Conservation (phyloP, 352 stramenopile species). For the Thalassiosira oceanica region DNA sequence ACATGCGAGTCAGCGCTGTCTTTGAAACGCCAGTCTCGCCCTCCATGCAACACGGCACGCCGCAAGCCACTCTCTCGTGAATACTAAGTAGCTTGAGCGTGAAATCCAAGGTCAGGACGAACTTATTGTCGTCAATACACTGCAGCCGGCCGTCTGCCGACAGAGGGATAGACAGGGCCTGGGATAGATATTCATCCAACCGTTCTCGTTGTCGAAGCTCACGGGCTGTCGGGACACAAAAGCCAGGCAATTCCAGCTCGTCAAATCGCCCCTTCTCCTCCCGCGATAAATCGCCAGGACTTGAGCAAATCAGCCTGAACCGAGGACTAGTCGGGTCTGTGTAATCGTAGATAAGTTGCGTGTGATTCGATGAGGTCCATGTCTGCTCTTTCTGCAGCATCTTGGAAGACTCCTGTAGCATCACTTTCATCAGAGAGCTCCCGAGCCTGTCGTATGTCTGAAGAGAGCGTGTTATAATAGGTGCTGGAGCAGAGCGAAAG, state of each 20-base stretch:
- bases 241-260: conserved; percentile 43
- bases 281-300: conserved; percentile 28
- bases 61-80: conserved; percentile 54
- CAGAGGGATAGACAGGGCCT: conserved; percentile 47
- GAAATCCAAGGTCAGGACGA: conserved; percentile 65
- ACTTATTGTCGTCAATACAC: conserved; percentile 54
- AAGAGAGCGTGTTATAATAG: too few species aligned
- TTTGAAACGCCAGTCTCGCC: conserved; percentile 66
- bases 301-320: conserved; percentile 53
- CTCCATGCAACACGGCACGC: conserved; percentile 57
- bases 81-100: conserved; percentile 56
- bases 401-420: conserved; percentile 50
- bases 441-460: conserved; percentile 45
- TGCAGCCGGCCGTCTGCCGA: conserved; percentile 23
- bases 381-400: conserved; percentile 35
- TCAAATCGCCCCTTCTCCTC: conserved; percentile 18
- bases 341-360: conserved; percentile 62
- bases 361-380: conserved; percentile 41
- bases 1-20: conserved; percentile 59
- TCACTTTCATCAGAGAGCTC: conserved; percentile 60
- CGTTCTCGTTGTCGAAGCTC: conserved; percentile 40
- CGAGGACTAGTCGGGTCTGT: conserved; percentile 28
- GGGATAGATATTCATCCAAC: conserved; percentile 53
- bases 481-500: too few species aligned
- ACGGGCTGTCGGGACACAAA: conserved; percentile 36